Base-by-base conservation (phyloP, 2,329 filamentous ascomycete genomes). In the Leptographium flavum region DNA sequence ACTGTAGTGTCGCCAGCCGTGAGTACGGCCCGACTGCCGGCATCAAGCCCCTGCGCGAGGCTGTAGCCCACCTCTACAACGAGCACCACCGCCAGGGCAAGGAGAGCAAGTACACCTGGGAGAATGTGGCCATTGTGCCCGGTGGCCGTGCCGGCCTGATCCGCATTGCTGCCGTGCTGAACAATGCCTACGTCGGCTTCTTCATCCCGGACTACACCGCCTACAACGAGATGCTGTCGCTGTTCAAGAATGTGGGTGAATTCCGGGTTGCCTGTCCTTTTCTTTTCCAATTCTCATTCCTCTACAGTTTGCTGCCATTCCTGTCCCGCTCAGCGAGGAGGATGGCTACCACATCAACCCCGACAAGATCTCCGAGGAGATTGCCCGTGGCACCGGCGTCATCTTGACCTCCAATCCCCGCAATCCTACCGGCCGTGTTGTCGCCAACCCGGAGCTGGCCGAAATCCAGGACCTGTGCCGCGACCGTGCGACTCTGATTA, bases 71-170 rank as follows among this genome's bases (percentile, higher is more conserved):
- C 48, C 74, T 96, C 50, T 96, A 96, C 74, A 96, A 96, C 58
- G 83, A 82, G 61, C 84, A 90, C 63, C 90, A 95, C 58, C 80
- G 90, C 52, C 68, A 90, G 66, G 87, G 83, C 58, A 93, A 92
- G 68, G 73, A 79, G 11, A 90, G 83, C 63, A 73, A 93, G 65
- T 96, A 96, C 63, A 93, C 85, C 6, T 95, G 86, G 83, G 90
- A 96, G 70, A 96, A 96, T 62, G 90, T 95, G 17, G 88, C 85
- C 61, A 94, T 96, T 60, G 90, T 96, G 4, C 90, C 90, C 39
- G 88, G 88, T 62, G 90, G 90, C 33, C 79, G 90, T 56, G 90
- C 90, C 30, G 90, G 90, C 41, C 69, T 96, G 64, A 95, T 95
- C 60, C 79, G 90, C 55, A 95, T 96, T 60, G 90, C 90, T 19